A percentile compares a stretch with the other conserved stretches of the same genome.
These are phyloP conservation scores for Pseudocercospora crystallina DNA, from an alignment of 2,329 filamentous ascomycete species.

Conservation along the genomic window DNA sequence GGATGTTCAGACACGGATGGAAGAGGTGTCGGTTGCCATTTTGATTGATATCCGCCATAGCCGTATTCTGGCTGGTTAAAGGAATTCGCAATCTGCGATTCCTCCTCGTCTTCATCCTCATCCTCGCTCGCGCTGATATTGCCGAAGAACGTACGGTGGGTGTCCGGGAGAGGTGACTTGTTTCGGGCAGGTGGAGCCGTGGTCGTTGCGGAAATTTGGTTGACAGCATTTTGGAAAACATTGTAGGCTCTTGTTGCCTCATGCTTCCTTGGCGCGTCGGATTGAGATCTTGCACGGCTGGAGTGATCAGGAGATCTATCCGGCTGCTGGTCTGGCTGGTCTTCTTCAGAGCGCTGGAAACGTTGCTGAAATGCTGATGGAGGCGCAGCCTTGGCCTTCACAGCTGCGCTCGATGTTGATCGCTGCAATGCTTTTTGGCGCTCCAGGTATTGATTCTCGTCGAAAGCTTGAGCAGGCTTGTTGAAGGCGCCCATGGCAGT, in stretches of 20 bases:
- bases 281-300: slow-evolving; percentile 32
- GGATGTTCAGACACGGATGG: slow-evolving; percentile 39
- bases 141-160: slow-evolving; percentile 40
- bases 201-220: slow-evolving; percentile 36
- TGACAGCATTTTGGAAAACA: slow-evolving; percentile 48
- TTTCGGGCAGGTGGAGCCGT: slow-evolving; percentile 13
- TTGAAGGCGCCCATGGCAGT: slow-evolving; percentile 72
- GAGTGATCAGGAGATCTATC: slow-evolving; percentile 21
- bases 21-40: slow-evolving; percentile 34
- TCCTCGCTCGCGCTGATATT: slow-evolving; percentile 41
- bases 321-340: slow-evolving; percentile 22
- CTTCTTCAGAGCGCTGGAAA: slow-evolving; percentile 23
- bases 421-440: slow-evolving; percentile 78
- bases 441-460: slow-evolving; percentile 81
- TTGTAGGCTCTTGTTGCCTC: slow-evolving; percentile 41
- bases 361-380: slow-evolving; percentile 27
- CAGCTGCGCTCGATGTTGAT: slow-evolving; percentile 28
- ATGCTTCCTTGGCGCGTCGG: slow-evolving; percentile 30
- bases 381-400: slow-evolving; percentile 17
- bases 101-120: slow-evolving; percentile 39
- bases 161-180: slow-evolving; percentile 28
- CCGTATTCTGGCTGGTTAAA: slow-evolving; percentile 27
- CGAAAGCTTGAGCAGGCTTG: slow-evolving; percentile 73
- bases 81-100: slow-evolving; percentile 15
- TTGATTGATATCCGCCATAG: slow-evolving; percentile 24